These are phyloP conservation scores for Candida coquimbonensis DNA, from an alignment of 805 yeast genomes.

Conservation along the genomic window DNA sequence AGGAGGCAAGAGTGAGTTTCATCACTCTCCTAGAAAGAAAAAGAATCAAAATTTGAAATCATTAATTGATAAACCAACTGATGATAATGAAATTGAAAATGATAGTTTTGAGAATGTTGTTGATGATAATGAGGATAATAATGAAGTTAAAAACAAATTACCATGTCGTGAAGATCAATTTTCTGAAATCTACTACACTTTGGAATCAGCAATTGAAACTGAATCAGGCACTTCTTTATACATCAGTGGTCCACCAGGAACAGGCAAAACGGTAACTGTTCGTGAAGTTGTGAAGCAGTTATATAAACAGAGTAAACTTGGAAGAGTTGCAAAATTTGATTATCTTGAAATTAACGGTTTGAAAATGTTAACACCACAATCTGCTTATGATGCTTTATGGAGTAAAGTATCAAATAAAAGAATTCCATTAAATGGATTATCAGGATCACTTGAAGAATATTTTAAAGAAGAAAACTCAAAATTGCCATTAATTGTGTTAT, in stretches of 20 bases:
- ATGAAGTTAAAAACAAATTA: slow-evolving; percentile 27
- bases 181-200: slow-evolving; percentile 53
- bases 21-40: background rate
- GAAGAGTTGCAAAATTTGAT: slow-evolving; percentile 45
- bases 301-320: slow-evolving; percentile 31
- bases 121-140: slow-evolving; percentile 30
- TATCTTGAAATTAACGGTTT: slow-evolving; percentile 88
- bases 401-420: slow-evolving; percentile 54
- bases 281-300: slow-evolving; percentile 77
- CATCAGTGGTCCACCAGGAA: slow-evolving; percentile 96
- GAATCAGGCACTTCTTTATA: slow-evolving; percentile 79
- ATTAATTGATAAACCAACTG: background rate
- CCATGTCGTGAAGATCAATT: slow-evolving; percentile 89
- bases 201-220: slow-evolving; percentile 65
- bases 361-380: slow-evolving; percentile 69
- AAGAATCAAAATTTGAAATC: background rate
- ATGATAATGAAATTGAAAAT: background rate
- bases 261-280: slow-evolving; percentile 93
- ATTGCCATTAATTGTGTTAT: slow-evolving; percentile 52
- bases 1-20: no score
- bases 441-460: slow-evolving; percentile 52
- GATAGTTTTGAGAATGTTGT: slow-evolving; percentile 12
- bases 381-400: slow-evolving; percentile 82
- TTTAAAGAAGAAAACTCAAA: slow-evolving; percentile 35
- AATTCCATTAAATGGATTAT: slow-evolving; percentile 50